Evolutionary conservation across 257 asterid species (phyloP), one percentile per base, ranked within the genome.

Genomic region (Nicotiana knightiana): DNA sequence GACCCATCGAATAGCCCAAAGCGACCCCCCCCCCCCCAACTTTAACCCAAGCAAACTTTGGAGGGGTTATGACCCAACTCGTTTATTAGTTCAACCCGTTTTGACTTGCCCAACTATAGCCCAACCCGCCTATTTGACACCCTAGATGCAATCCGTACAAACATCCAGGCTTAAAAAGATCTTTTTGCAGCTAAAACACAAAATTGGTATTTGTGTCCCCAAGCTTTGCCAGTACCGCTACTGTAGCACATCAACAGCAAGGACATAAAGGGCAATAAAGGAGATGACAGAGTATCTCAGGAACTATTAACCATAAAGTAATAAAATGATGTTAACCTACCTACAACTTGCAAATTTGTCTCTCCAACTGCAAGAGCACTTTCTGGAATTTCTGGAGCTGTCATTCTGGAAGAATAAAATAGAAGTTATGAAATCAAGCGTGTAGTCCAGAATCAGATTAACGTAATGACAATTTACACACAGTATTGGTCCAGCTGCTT

Each of bases 381-480:
- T 87, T 92, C 85, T 80, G 95, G 98, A 86, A 96, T 94, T 64
- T 90, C 81, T 81, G 99, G 99, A 84, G 99, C 98, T 57, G 98
- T 94, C 97, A 96, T 92, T 86, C 99, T 87, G 87, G 21, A 64
- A 81, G 84, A 65, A 24, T 67, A 77, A 58, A 24, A 4, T 7
- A 24, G 9, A 48, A 73, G 30, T 73, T 48, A 73, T 6, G 61
- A 53, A 46, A 24, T 12, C 4, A 21, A n/a, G n/a, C 12, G 30
- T 28, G 30, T 48, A 18, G 12, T 43, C 12, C 58, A 10, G 57
- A 43, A 5, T 5, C 58, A 70, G 5, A 39, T 24, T 7, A 15
- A 73, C 33, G 48, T 73, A 46, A 15, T 48, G 79, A 7, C 62
- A 48, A 3, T 57, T 3, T 46, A 24, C 24, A 46, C 4, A 73